phyloP scores from a whole-genome alignment of 495 filamentous ascomycete species.

The Daldinia caldariorum region DNA sequence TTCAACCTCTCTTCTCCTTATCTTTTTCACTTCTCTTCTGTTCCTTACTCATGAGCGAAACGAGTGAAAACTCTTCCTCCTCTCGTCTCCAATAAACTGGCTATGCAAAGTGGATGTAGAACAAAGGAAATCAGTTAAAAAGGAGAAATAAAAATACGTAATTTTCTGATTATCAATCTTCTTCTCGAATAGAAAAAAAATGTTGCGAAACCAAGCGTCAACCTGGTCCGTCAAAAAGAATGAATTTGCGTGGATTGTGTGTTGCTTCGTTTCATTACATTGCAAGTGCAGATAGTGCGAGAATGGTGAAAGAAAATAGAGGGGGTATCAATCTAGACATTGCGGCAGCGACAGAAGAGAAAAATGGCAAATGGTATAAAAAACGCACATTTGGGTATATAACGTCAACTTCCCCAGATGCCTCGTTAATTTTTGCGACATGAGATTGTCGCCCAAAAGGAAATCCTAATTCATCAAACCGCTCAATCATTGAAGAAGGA shows the following conservation, averaged over 20 bases:
- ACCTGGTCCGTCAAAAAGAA: constrained; percentile 28
- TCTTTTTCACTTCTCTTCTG: background rate
- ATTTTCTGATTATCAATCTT: constrained; percentile 31
- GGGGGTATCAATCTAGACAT: constrained; percentile 52
- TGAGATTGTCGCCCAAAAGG: constrained; percentile 17
- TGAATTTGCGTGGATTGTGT: constrained; percentile 4
- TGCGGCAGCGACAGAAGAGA: constrained; percentile 18
- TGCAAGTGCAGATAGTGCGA: constrained; percentile 17
- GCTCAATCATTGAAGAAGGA: constrained; percentile 65
- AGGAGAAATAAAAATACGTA: background rate
- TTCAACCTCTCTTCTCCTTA: background rate
- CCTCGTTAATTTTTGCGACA: constrained; percentile 23
- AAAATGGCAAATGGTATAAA: constrained; percentile 49
- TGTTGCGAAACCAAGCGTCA: constrained; percentile 24
- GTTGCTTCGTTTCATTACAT: constrained; percentile 39
- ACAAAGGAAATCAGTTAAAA: constrained; percentile 23
- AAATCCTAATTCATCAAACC: constrained; percentile 3
- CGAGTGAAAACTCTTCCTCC: constrained; percentile 12
- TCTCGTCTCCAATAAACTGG: constrained; percentile 32
- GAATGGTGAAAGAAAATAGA: constrained; percentile 20
- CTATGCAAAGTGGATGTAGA: constrained; percentile 29
- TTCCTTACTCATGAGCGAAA: constrained; percentile 19
- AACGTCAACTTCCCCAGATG: constrained; percentile 35
- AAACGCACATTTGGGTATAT: constrained; percentile 38
- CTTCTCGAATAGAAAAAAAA: constrained; percentile 13